These are phyloP conservation scores for Lentinula raphanica DNA, from an alignment of 768 basidiomycete genomes.

Conservation along the genomic window DNA sequence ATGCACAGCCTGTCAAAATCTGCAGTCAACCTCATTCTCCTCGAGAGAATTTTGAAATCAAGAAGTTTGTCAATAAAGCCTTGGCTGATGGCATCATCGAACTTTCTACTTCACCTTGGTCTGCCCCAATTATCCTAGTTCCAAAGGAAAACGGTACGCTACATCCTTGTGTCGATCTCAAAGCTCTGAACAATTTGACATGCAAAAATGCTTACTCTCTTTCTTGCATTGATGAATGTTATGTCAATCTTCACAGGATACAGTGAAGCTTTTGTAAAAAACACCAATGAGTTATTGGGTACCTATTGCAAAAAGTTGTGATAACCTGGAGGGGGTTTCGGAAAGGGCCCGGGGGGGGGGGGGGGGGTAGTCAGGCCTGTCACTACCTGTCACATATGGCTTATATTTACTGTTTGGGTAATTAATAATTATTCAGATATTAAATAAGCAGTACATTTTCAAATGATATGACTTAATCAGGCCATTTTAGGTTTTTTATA, in stretches of 20 bases:
- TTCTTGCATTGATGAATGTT: constrained; percentile 12
- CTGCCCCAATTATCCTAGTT: constrained; percentile 7
- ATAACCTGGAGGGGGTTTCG: too few relatives aligned
- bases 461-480: too few relatives aligned
- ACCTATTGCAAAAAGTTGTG: too few relatives aligned
- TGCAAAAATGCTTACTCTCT: constrained; percentile 22
- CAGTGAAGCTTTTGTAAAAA: too few relatives aligned
- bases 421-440: too few relatives aligned
- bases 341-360: too few relatives aligned
- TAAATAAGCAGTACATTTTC: too few relatives aligned
- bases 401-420: too few relatives aligned
- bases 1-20: not conserved
- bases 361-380: too few relatives aligned
- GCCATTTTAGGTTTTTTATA: too few relatives aligned
- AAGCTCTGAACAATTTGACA: constrained; percentile 17
- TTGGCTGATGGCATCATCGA: constrained; percentile 5
- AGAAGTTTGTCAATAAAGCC: constrained; percentile 12
- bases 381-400: too few relatives aligned
- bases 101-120: constrained; percentile 3
- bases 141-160: constrained; percentile 7
- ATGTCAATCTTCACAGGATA: constrained; percentile 13
- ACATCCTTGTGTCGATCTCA: constrained; percentile 6
- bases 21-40: constrained; percentile 2
- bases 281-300: too few relatives aligned
- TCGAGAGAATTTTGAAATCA: not conserved